A percentile compares a stretch with the other conserved stretches of the same genome.
Conservation (phyloP, 2,329 filamentous ascomycete species). For the Penicillium rolfsii region DNA sequence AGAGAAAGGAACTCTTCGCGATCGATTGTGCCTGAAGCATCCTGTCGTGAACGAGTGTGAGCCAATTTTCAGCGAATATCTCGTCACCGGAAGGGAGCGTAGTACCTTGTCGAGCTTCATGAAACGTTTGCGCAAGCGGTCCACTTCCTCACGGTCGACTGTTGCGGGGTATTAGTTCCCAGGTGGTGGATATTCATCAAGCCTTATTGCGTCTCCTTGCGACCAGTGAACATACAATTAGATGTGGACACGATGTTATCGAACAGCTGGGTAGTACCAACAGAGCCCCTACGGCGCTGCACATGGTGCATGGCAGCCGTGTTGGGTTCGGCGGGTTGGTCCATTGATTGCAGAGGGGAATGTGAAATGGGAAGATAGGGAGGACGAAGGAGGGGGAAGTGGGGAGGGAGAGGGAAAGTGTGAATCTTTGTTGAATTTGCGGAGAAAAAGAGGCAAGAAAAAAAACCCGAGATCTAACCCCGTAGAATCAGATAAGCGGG, state of each 20-base stretch:
- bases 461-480: background rate
- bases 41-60: constrained; percentile 56
- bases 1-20: constrained; percentile 97
- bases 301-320: constrained; percentile 51
- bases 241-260: constrained; percentile 96
- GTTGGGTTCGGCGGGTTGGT: constrained; percentile 43
- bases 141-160: constrained; percentile 98
- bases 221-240: constrained; percentile 70
- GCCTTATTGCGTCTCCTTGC: background rate
- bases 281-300: constrained; percentile 47
- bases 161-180: constrained; percentile 19
- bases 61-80: background rate
- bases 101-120: constrained; percentile 97
- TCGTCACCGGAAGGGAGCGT: too few species aligned
- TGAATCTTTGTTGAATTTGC: background rate
- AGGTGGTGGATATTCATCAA: background rate
- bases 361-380: constrained; percentile 5
- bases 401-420: background rate
- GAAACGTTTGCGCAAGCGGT: constrained; percentile 92
- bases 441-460: constrained; percentile 8
- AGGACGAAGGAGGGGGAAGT: background rate
- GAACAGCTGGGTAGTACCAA: constrained; percentile 69
- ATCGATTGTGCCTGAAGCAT: constrained; percentile 97
- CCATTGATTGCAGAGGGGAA: constrained; percentile 32
- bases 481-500: constrained; percentile 7